These are phyloP conservation scores for Bigelowiella natans DNA, from an alignment of 78 protist species.

Conservation along the genomic window DNA sequence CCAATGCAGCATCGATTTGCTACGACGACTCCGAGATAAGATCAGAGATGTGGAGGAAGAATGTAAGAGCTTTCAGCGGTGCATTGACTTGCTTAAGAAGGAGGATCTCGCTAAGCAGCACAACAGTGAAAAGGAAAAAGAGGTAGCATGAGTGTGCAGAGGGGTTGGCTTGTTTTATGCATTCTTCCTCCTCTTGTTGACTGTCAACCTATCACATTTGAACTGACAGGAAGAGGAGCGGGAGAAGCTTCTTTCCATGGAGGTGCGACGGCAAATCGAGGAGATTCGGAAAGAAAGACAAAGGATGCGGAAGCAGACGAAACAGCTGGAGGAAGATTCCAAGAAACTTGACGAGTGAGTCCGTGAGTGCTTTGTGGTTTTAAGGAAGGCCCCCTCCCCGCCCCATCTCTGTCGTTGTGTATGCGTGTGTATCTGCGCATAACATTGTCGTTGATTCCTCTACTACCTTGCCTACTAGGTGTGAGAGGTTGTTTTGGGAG, in stretches of 20 bases:
- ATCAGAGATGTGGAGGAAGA: not conserved
- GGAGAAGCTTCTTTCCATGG: not conserved
- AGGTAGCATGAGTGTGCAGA: too few species aligned
- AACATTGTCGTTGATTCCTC: too few species aligned
- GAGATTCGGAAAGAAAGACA: not conserved
- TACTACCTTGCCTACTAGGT: too few species aligned
- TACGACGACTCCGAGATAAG: not conserved
- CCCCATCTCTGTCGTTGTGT: too few species aligned
- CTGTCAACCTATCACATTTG: too few species aligned
- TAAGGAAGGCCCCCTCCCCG: too few species aligned
- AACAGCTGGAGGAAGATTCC: not conserved
- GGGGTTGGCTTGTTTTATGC: too few species aligned
- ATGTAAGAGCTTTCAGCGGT: not conserved
- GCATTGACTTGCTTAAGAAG: not conserved
- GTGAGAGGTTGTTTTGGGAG: not conserved
- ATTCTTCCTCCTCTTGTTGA: too few species aligned
- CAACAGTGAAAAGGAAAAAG: not conserved
- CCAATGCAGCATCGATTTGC: not conserved
- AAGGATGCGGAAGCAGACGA: not conserved
- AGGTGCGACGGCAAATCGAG: not conserved
- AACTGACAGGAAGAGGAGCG: not conserved
- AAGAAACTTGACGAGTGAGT: not conserved
- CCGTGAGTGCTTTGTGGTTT: too few species aligned
- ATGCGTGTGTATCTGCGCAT: too few species aligned
- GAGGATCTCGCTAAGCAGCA: not conserved